A percentile compares a stretch with the other conserved stretches of the same genome.
phyloP scores from a whole-genome alignment of 768 basidiomycete species.

The Pisolithus albus region DNA sequence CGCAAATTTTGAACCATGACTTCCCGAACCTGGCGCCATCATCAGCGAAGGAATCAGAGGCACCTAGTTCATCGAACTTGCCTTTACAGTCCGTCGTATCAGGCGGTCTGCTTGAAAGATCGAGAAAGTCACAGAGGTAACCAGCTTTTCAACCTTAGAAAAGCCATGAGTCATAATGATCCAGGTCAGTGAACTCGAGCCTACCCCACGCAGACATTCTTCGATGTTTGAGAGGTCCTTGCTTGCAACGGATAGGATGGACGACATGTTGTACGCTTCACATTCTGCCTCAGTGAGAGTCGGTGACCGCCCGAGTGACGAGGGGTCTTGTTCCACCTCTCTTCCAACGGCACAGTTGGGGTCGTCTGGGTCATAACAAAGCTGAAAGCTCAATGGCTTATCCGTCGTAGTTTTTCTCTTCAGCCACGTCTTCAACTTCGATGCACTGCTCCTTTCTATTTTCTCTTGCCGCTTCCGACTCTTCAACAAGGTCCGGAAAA shows the following conservation, averaged over 20 bases:
- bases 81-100: slow-evolving; percentile 49
- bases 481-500: slow-evolving; percentile 37
- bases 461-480: slow-evolving; percentile 33
- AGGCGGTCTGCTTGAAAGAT: slow-evolving; percentile 52
- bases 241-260: slow-evolving; percentile 45
- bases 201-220: slow-evolving; percentile 47
- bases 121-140: slow-evolving; percentile 47
- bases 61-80: slow-evolving; percentile 19
- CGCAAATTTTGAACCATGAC: slow-evolving; percentile 40
- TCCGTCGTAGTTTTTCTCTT: slow-evolving; percentile 48
- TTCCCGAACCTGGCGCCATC: slow-evolving; percentile 40
- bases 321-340: slow-evolving; percentile 24
- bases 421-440: slow-evolving; percentile 57
- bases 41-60: background rate
- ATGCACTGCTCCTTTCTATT: slow-evolving; percentile 32
- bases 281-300: slow-evolving; percentile 24
- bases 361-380: slow-evolving; percentile 37
- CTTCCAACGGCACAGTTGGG: slow-evolving; percentile 34
- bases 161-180: slow-evolving; percentile 3
- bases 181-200: slow-evolving; percentile 14
- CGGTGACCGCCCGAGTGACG: slow-evolving; percentile 1
- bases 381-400: slow-evolving; percentile 31
- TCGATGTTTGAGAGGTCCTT: slow-evolving; percentile 53
- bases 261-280: slow-evolving; percentile 39
- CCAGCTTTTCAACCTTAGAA: slow-evolving; percentile 48